Evolutionary conservation across 2,329 filamentous ascomycete genomes (phyloP).

Genomic region (Hypoxylon sp.): DNA sequence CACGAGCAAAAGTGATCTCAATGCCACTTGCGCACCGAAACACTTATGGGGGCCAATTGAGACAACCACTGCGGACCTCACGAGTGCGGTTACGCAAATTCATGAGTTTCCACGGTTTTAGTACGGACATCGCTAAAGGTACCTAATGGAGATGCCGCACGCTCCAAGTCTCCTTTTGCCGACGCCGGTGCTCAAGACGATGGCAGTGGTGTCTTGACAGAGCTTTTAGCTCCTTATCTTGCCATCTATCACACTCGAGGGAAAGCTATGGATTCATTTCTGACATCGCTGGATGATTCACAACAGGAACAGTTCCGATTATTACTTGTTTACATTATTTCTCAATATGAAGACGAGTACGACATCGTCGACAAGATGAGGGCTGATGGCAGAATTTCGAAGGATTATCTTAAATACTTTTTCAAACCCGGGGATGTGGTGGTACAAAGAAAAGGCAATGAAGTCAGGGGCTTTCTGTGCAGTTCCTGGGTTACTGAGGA

Average conservation of each 20-base stretch:
- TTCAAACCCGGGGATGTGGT: constrained; percentile 14
- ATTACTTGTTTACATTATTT: constrained; percentile 5
- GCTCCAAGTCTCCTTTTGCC: neutral
- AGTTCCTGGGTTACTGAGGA: constrained; percentile 3
- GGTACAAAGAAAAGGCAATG: neutral
- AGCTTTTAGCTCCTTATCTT: constrained; percentile 4
- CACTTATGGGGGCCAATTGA: constrained; percentile 7
- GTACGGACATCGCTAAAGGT: neutral
- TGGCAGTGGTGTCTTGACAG: neutral
- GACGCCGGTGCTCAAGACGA: no score
- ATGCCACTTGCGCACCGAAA: no score
- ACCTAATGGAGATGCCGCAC: neutral
- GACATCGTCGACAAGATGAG: neutral
- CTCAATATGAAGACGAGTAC: constrained; percentile 6
- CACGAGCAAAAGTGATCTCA: no score
- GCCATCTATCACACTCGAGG: constrained; percentile 15
- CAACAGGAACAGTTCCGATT: neutral
- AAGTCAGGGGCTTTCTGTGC: constrained; percentile 7
- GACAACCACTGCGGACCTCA: neutral
- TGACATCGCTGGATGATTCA: neutral
- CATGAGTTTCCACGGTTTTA: neutral
- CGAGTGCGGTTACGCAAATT: neutral
- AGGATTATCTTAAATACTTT: constrained; percentile 1
- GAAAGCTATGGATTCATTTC: constrained; percentile 2
- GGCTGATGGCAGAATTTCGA: neutral